Evolutionary conservation across 495 filamentous ascomycete genomes (phyloP), one percentile per base, ranked within the genome.

Genomic region (Sporormia fimetaria): DNA sequence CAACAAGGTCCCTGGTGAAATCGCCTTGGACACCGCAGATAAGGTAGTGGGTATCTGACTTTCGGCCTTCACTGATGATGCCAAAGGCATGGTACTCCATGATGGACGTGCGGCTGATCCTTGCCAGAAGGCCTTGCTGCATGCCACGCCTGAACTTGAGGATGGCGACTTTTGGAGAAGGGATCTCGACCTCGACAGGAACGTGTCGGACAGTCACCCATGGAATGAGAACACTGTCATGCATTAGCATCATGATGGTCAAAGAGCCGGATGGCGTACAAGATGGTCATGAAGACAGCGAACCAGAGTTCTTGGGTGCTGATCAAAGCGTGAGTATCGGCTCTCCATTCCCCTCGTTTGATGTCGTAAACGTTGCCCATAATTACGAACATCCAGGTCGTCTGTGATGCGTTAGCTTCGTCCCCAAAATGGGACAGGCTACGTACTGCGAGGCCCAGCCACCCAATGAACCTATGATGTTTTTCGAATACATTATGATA

Each of bases 21-120:
- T 67, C 63, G 24, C 63, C 63, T 44, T 67, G 63, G 35, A 67
- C 61, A 44, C 63, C 63, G 50, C 63, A 67, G 44, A 67, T 64
- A 57, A 67, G 61, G 46, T 67, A 67, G 44, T 67, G 62, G 40
- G 44, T 55, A 7, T 21, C 32, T 28, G 62, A 52, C 38, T 63
- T 61, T 9, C 55, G 56, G 20, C 63, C 58, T 47, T 63, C 63
- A 49, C 59, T 63, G 47, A 67, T 65, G 52, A 67, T 63, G 8
- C 63, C 63, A 30, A 67, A 67, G 21, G 63, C 62, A 39, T 67
- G 63, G 42, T 65, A 67, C 55, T 67, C 63, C 63, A 67, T 67
- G 50, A 67, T 57, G 18, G 63, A 67, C 6, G 62, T 63, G 28
- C 63, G 60, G 47, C 59, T 61, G 49, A 67, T 65, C 23, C 63